Percentiles rank a stretch among this genome's conserved stretches.
Conservation (phyloP, 805 yeast species). For the Kluyveromyces siamensis region DNA sequence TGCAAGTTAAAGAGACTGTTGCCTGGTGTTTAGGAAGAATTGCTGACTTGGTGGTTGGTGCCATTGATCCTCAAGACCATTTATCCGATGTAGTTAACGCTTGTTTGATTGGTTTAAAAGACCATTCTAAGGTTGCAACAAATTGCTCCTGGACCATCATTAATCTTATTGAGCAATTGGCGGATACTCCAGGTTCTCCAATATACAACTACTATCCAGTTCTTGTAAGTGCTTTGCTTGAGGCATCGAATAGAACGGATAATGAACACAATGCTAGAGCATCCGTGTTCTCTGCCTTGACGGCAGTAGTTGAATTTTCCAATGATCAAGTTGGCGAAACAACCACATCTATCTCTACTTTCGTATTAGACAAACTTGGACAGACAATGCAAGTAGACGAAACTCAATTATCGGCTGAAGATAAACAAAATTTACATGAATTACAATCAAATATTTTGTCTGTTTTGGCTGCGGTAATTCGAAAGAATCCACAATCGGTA, state of each 20-base stretch:
- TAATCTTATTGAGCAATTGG: slow-evolving; percentile 78
- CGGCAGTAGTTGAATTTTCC: slow-evolving; percentile 69
- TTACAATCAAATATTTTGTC: slow-evolving; percentile 75
- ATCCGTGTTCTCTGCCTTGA: slow-evolving; percentile 92
- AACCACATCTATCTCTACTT: slow-evolving; percentile 66
- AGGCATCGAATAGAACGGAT: slow-evolving; percentile 61
- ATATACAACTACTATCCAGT: slow-evolving; percentile 67
- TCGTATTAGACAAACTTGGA: slow-evolving; percentile 63
- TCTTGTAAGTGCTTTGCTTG: slow-evolving; percentile 61
- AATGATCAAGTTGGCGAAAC: slow-evolving; percentile 60
- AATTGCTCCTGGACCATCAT: slow-evolving; percentile 97
- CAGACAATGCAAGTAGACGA: slow-evolving; percentile 52
- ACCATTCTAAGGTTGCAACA: slow-evolving; percentile 89
- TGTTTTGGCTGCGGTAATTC: slow-evolving; percentile 69
- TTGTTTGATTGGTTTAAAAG: slow-evolving; percentile 70
- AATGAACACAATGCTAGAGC: slow-evolving; percentile 87
- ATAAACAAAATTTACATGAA: slow-evolving; percentile 72
- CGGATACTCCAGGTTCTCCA: slow-evolving; percentile 40
- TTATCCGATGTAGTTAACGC: slow-evolving; percentile 69
- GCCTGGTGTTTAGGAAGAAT: slow-evolving; percentile 98
- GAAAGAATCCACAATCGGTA: slow-evolving; percentile 68
- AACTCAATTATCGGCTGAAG: slow-evolving; percentile 59
- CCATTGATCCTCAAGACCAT: slow-evolving; percentile 56
- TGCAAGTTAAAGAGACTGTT: slow-evolving; percentile 92
- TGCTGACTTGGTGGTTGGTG: slow-evolving; percentile 75